Base-by-base conservation (phyloP, 352 stramenopile genomes). In the Peronospora destructor region DNA sequence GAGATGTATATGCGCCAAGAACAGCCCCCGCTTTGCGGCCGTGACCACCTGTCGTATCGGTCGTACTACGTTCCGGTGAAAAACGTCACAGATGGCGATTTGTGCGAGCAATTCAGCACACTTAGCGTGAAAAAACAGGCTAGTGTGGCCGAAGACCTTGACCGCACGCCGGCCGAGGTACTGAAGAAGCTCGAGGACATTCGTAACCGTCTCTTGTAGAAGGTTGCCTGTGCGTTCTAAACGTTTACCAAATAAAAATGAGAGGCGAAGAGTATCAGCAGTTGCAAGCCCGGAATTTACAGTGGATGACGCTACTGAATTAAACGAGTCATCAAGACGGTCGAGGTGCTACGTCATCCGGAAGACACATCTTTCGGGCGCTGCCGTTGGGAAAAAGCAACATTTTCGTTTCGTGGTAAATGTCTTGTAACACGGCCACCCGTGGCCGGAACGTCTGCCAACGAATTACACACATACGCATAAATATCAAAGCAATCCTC, bases 101-200 rank as follows among this genome's bases (percentile, higher is more conserved):
- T 99, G 11, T 99, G 96, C 65, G 94, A 98, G 59, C 87, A 97
- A 55, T 99, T 98, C 59, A 84, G 76, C 25, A 62, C 71, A 35
- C 76, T 99, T 16, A 84, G 86, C 13, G 73, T 84, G 16, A 88
- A 97, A 45, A 97, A 97, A 33, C 96, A 98, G 56, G 85, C 96
- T 50, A 95, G 93, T 43, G 95, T 99, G 64, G 95, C 95, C 25
- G 87, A 96, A 60, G 79, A 95, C 46, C 80, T 99, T 19, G 95
- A 98, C 52, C 80, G 95, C 45, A 97, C 90, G n/a, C 90, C 96
- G 4, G 82, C 85, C 2, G 95, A 98, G 58, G 90, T 99, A 47
- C 82, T 98, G 37, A 99, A 99, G 64, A 99, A 99, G 69, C 81
- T 99, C 14, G 96, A 99, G 68, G 95, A 99, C 59, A 97, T 97